A percentile compares a stretch with the other conserved stretches of the same genome.
Evolutionary conservation across 495 filamentous ascomycete species (phyloP).

Genomic region (Aspergillus bertholletiae): DNA sequence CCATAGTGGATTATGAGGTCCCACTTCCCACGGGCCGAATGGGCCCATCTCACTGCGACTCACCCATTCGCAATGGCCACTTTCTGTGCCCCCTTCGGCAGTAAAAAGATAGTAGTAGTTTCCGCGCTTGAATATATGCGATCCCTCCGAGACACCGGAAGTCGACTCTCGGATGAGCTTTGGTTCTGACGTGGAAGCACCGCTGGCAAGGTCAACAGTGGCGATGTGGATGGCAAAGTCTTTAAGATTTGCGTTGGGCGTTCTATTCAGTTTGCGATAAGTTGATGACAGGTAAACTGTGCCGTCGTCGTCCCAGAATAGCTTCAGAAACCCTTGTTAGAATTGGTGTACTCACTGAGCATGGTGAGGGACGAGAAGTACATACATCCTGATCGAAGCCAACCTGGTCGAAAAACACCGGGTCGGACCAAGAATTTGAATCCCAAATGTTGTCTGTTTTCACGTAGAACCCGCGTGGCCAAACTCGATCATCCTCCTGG

Average conservation of each 20-base stretch:
- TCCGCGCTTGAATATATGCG: conserved; percentile 62
- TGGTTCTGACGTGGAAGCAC: conserved; percentile 30
- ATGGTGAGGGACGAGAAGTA: not conserved
- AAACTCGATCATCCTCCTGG: conserved; percentile 39
- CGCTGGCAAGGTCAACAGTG: conserved; percentile 35
- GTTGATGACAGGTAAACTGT: conserved; percentile 38
- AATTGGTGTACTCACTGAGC: not conserved
- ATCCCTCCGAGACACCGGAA: conserved; percentile 56
- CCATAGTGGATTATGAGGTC: conserved; percentile 35
- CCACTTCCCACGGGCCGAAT: conserved; percentile 54
- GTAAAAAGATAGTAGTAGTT: conserved; percentile 67
- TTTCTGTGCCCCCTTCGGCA: conserved; percentile 62
- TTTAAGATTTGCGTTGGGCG: conserved; percentile 21
- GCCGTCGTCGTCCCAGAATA: conserved; percentile 41
- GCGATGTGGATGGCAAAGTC: conserved; percentile 41
- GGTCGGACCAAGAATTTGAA: conserved; percentile 43
- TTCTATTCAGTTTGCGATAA: conserved; percentile 29
- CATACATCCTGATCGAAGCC: conserved; percentile 46
- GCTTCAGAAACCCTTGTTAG: conserved; percentile 10
- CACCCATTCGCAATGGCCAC: conserved; percentile 50
- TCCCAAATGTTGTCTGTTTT: conserved; percentile 46
- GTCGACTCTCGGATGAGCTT: conserved; percentile 53
- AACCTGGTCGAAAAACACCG: conserved; percentile 46
- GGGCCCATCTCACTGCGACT: conserved; percentile 35
- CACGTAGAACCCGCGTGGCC: conserved; percentile 47